phyloP scores from a whole-genome alignment of 2,329 filamentous ascomycete genomes.

The Aspergillus oerlinghausenensis region DNA sequence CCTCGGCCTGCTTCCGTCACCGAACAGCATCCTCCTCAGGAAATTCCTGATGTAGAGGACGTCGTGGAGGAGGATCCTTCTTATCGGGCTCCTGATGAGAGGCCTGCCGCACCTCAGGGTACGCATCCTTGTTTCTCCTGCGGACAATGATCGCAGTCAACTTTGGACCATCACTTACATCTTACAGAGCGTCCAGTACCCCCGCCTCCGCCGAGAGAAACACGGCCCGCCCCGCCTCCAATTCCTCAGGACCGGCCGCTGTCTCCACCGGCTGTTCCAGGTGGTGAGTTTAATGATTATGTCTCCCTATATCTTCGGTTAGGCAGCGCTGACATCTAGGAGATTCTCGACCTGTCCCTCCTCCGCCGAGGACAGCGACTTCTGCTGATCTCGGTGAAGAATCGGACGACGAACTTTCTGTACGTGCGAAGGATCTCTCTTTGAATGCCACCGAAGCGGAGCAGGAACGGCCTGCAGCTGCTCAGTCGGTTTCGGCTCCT shows the following conservation, averaged over 20 bases:
- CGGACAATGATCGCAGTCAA: background rate
- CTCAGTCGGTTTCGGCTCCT: conserved; percentile 46
- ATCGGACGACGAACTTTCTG: conserved; percentile 81
- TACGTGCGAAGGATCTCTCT: conserved; percentile 43
- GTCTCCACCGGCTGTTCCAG: conserved; percentile 39
- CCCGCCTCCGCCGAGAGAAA: conserved; percentile 39
- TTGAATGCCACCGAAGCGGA: conserved; percentile 38
- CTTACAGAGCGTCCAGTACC: conserved; percentile 43
- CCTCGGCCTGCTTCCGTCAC: conserved; percentile 39
- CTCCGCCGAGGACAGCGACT: conserved; percentile 49
- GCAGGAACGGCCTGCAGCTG: conserved; percentile 39
- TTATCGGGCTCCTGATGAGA: conserved; percentile 36
- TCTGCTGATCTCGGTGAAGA: conserved; percentile 75
- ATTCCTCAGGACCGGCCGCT: conserved; percentile 31
- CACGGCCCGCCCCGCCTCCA: conserved; percentile 35
- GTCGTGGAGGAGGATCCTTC: conserved; percentile 29
- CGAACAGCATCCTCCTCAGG: conserved; percentile 40
- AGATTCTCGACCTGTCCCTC: conserved; percentile 60
- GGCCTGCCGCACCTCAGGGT: conserved; percentile 49
- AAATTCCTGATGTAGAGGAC: conserved; percentile 55
- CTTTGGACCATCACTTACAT: conserved; percentile 1
- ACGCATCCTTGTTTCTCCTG: conserved; percentile 24
- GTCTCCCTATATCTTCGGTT: background rate
- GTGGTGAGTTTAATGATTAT: conserved; percentile 49
- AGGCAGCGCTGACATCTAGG: conserved; percentile 22